These are phyloP conservation scores for Eutreptiella sp. DNA, from an alignment of 208 protist species.

Conservation along the genomic window DNA sequence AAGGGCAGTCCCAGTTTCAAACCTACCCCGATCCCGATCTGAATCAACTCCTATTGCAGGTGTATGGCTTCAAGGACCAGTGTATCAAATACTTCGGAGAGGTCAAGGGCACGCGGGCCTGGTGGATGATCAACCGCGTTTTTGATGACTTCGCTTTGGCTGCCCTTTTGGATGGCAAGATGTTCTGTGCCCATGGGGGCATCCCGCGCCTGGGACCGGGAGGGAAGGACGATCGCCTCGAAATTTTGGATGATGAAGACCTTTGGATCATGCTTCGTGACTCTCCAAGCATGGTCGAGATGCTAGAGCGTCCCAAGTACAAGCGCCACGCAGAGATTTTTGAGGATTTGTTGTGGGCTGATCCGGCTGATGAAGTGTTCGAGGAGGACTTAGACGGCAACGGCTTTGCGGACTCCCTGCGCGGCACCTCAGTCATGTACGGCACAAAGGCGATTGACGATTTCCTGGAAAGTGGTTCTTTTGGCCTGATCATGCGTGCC, in stretches of 20 bases:
- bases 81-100: conserved; percentile 67
- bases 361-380: conserved; percentile 49
- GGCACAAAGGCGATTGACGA: conserved; percentile 70
- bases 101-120: conserved; percentile 70
- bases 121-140: conserved; percentile 59
- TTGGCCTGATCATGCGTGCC: conserved; percentile 81
- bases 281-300: conserved; percentile 65
- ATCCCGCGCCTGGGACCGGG: conserved; percentile 56
- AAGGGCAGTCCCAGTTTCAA: too few species aligned
- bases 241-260: conserved; percentile 39
- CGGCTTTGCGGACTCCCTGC: conserved; percentile 73
- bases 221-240: conserved; percentile 46
- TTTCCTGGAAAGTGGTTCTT: conserved; percentile 68
- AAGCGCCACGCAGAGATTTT: not conserved
- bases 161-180: conserved; percentile 77
- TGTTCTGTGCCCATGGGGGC: conserved; percentile 67
- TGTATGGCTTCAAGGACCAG: conserved; percentile 81
- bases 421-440: conserved; percentile 75
- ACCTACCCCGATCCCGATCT: too few species aligned
- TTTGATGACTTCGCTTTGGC: conserved; percentile 78
- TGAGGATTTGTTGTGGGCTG: conserved; percentile 67
- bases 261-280: conserved; percentile 55
- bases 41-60: too few species aligned
- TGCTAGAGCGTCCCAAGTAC: conserved; percentile 47
- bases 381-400: conserved; percentile 51